Conservation (phyloP, 1,139 yeast species). For the Trichomonascaceae sp. region DNA sequence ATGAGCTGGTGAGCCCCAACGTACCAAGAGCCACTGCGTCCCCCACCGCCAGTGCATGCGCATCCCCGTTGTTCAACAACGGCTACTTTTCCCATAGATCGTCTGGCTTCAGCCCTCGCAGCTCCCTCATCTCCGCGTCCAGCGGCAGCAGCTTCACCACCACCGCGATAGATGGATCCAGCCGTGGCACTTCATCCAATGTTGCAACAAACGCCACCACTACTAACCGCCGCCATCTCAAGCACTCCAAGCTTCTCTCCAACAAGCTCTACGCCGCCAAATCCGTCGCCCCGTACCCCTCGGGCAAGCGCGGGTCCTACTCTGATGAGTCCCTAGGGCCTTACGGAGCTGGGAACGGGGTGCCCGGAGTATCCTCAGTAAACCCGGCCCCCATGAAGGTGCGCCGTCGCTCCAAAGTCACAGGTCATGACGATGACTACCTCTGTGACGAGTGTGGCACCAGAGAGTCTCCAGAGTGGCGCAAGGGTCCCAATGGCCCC, state of each 20-base stretch:
- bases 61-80: not conserved
- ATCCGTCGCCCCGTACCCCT: not conserved
- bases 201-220: conserved; percentile 3
- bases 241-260: not conserved
- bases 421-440: conserved; percentile 6
- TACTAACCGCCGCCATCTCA: not conserved
- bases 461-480: conserved; percentile 55
- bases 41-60: not conserved
- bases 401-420: conserved; percentile 7
- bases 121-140: conserved; percentile 6
- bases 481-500: conserved; percentile 54
- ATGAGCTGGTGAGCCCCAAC: conserved; percentile 15
- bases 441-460: conserved; percentile 39
- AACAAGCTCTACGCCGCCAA: not conserved
- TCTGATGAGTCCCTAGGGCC: conserved; percentile 1
- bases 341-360: conserved; percentile 1
- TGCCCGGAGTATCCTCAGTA: conserved; percentile 2
- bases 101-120: conserved; percentile 4
- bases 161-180: conserved; percentile 7
- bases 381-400: conserved; percentile 5
- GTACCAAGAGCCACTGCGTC: conserved; percentile 4
- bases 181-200: conserved; percentile 1
- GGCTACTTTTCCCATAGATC: conserved; percentile 4
- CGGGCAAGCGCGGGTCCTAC: not conserved
- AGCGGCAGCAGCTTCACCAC: conserved; percentile 9